Evolutionary conservation across 2,329 filamentous ascomycete species (phyloP).

Genomic region (Podosphaera xanthii): DNA sequence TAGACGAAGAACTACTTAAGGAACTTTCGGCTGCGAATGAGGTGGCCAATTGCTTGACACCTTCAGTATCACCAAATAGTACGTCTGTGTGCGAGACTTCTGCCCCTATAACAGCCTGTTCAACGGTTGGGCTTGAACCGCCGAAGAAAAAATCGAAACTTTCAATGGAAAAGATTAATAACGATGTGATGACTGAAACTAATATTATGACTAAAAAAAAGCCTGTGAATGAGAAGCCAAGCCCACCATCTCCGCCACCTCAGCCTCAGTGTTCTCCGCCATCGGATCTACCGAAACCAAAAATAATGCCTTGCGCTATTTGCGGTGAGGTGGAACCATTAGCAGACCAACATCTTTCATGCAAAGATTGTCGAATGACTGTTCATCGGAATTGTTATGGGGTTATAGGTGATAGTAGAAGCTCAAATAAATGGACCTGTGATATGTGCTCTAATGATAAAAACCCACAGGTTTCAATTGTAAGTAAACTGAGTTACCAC

Average conservation of each 20-base stretch:
- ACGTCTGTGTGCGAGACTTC: conserved; percentile 8
- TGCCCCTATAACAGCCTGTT: conserved; percentile 8
- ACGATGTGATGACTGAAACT: conserved; percentile 2
- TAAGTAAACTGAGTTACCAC: conserved; percentile 22
- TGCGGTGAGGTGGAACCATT: conserved; percentile 53
- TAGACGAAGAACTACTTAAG: conserved; percentile 75
- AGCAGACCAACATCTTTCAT: conserved; percentile 52
- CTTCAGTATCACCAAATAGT: conserved; percentile 11
- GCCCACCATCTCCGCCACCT: conserved; percentile 34
- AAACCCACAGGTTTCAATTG: conserved; percentile 76
- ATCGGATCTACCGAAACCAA: conserved; percentile 55
- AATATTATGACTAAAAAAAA: conserved; percentile 20
- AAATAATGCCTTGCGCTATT: conserved; percentile 61
- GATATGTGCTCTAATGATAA: conserved; percentile 93
- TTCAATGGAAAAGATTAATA: neutral
- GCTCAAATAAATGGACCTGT: conserved; percentile 67
- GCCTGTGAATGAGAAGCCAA: conserved; percentile 9
- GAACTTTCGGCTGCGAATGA: conserved; percentile 46
- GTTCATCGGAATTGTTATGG: conserved; percentile 89
- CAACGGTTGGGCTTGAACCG: conserved; percentile 22
- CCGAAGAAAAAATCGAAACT: conserved; percentile 23
- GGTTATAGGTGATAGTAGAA: conserved; percentile 41
- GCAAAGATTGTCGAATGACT: conserved; percentile 70
- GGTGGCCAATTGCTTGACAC: conserved; percentile 23
- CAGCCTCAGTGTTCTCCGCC: conserved; percentile 14